Evolutionary conservation across 2,329 filamentous ascomycete species (phyloP).

Genomic region (Anisogramma anomala): DNA sequence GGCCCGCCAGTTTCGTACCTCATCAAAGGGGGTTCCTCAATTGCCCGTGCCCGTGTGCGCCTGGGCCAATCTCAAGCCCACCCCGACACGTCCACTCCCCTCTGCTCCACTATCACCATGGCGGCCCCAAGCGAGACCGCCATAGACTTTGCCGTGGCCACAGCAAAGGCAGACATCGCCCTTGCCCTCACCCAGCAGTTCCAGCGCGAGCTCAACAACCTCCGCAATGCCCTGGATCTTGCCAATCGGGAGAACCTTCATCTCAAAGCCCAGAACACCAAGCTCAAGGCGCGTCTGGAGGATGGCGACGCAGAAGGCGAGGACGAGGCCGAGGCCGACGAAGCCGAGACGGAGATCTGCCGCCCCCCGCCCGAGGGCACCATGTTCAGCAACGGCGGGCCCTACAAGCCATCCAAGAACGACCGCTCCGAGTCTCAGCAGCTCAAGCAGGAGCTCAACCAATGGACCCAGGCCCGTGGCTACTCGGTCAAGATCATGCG

Average conservation of each 20-base stretch:
- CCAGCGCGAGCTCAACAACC: conserved; percentile 11
- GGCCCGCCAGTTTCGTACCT: not conserved
- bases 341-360: conserved; percentile 2
- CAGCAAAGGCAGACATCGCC: conserved; percentile 12
- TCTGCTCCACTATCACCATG: not conserved
- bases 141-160: conserved; percentile 2
- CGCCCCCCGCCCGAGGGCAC: conserved; percentile 12
- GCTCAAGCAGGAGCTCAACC: conserved; percentile 11
- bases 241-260: conserved; percentile 4
- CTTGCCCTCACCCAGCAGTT: conserved; percentile 11
- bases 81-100: not conserved
- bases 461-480: conserved; percentile 12
- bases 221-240: conserved; percentile 10
- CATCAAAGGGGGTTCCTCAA: not conserved
- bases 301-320: conserved; percentile 2
- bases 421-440: not conserved
- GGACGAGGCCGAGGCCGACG: conserved; percentile 1
- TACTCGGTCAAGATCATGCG: conserved; percentile 13
- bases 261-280: conserved; percentile 10
- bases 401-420: conserved; percentile 4
- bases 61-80: not conserved
- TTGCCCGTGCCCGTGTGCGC: not conserved
- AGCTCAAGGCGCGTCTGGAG: conserved; percentile 5
- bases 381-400: conserved; percentile 11
- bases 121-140: not conserved